Evolutionary conservation across 2,329 filamentous ascomycete species (phyloP).

Genomic region (Fusarium burgessii): DNA sequence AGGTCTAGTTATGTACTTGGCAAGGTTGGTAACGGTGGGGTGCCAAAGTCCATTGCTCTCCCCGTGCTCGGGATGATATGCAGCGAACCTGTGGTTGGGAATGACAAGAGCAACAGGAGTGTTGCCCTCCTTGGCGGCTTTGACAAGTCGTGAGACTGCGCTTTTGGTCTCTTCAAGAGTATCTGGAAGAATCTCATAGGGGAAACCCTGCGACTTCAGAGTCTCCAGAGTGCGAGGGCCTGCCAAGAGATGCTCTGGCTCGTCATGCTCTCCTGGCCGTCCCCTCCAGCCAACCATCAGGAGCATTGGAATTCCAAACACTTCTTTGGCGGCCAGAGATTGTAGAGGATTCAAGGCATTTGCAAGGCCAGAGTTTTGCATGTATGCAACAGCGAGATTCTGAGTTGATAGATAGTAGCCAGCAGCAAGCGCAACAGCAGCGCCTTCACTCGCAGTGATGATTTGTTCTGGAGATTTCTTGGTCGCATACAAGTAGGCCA

Average conservation of each 20-base stretch:
- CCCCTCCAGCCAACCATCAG: constrained; percentile 14
- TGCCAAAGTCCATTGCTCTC: neutral
- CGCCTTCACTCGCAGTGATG: neutral
- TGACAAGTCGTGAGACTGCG: neutral
- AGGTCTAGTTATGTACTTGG: neutral
- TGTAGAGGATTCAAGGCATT: constrained; percentile 15
- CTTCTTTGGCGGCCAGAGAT: constrained; percentile 15
- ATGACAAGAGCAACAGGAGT: neutral
- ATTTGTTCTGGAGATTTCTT: constrained; percentile 1
- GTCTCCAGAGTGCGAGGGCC: constrained; percentile 4
- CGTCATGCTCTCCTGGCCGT: constrained; percentile 8
- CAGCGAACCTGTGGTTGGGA: neutral
- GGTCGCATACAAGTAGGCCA: neutral
- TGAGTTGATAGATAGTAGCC: neutral
- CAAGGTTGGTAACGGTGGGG: neutral
- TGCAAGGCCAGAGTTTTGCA: neutral
- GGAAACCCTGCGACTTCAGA: neutral
- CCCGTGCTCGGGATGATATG: neutral
- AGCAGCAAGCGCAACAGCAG: neutral
- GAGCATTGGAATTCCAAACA: constrained; percentile 20
- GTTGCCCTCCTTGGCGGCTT: neutral
- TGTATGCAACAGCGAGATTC: neutral
- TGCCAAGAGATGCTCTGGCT: neutral
- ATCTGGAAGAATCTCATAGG: constrained; percentile 1
- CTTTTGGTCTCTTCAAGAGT: neutral